Evolutionary conservation across 257 asterid genomes (phyloP).

Genomic region (Leonotis leonurus): DNA sequence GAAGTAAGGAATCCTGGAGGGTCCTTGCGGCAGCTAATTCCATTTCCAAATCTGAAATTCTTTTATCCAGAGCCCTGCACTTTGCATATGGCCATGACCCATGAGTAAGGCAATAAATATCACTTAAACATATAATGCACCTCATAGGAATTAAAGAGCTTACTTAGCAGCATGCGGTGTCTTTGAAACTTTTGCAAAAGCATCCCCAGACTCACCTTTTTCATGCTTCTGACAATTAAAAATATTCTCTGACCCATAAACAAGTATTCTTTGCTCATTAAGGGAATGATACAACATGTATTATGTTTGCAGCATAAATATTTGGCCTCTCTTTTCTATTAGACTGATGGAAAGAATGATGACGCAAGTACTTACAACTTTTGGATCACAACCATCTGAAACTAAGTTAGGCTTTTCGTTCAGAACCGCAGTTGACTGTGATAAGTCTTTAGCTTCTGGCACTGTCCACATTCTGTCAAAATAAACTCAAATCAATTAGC

Average conservation of each 20-base stretch:
- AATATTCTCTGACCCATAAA: not conserved
- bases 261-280: not conserved
- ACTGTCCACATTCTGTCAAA: constrained; percentile 68
- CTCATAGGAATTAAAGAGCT: constrained; percentile 19
- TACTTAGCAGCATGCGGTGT: constrained; percentile 51
- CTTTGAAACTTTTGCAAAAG: constrained; percentile 45
- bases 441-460: constrained; percentile 59
- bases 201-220: constrained; percentile 33
- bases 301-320: not conserved
- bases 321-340: not conserved
- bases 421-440: constrained; percentile 30
- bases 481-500: constrained; percentile 9
- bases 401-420: constrained; percentile 49
- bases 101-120: not conserved
- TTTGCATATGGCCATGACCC: constrained; percentile 10
- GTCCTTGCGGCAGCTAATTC: constrained; percentile 82
- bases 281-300: not conserved
- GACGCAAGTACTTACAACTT: constrained; percentile 43
- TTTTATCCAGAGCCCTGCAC: constrained; percentile 66
- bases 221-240: constrained; percentile 33
- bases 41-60: constrained; percentile 77
- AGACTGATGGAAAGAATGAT: not conserved
- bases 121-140: not conserved
- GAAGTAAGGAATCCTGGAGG: constrained; percentile 62
- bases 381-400: constrained; percentile 52